Percentiles rank a stretch among this genome's conserved stretches.
phyloP scores from a whole-genome alignment of 495 filamentous ascomycete genomes.

The Glonium stellatum region DNA sequence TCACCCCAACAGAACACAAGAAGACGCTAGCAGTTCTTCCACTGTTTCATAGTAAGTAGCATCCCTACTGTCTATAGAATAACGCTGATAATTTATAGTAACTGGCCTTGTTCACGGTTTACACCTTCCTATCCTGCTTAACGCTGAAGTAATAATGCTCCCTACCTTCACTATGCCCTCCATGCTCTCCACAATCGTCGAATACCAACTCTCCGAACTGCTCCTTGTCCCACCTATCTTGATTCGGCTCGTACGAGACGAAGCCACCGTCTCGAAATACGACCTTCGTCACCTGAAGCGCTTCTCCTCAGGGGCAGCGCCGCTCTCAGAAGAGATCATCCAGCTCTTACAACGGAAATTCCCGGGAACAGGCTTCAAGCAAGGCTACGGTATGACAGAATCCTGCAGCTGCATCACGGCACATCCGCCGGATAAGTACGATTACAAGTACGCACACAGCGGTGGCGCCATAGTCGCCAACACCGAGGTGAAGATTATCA shows the following conservation, averaged over 20 bases:
- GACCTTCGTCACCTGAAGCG: slow-evolving; percentile 47
- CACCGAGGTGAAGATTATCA: slow-evolving; percentile 57
- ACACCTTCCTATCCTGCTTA: slow-evolving; percentile 51
- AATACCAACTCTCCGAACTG: slow-evolving; percentile 51
- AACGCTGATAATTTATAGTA: slow-evolving; percentile 14
- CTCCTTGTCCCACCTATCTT: slow-evolving; percentile 64
- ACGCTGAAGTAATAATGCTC: slow-evolving; percentile 54
- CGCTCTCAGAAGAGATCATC: slow-evolving; percentile 56
- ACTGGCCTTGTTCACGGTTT: slow-evolving; percentile 55
- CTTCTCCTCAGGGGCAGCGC: slow-evolving; percentile 57
- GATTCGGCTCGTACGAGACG: slow-evolving; percentile 57
- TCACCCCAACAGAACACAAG: slow-evolving; percentile 43
- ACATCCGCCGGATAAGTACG: slow-evolving; percentile 47
- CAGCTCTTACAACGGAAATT: slow-evolving; percentile 51
- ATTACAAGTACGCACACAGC: slow-evolving; percentile 51
- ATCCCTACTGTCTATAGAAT: background rate
- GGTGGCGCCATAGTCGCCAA: slow-evolving; percentile 54
- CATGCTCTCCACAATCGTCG: slow-evolving; percentile 48
- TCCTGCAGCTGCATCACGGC: slow-evolving; percentile 56
- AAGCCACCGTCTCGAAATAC: slow-evolving; percentile 54
- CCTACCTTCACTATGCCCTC: slow-evolving; percentile 50
- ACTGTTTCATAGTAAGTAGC: slow-evolving; percentile 41
- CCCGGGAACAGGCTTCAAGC: slow-evolving; percentile 57
- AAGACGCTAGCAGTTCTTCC: slow-evolving; percentile 50
- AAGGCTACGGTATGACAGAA: slow-evolving; percentile 66